These are phyloP conservation scores for Boletus huronensis DNA, from an alignment of 768 basidiomycete species.

Conservation along the genomic window DNA sequence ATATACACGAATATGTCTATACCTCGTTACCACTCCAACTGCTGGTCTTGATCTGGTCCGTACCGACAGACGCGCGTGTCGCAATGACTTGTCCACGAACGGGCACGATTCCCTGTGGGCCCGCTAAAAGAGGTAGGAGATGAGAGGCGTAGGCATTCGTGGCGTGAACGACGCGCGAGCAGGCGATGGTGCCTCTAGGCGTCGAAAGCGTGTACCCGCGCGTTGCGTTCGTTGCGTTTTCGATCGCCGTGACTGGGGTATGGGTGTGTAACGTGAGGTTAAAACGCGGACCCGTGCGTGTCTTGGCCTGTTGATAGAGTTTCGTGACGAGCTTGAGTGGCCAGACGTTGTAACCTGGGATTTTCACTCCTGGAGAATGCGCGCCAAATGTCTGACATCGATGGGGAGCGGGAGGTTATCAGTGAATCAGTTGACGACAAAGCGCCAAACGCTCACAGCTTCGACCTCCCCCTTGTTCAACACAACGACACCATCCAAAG, in stretches of 20 bases:
- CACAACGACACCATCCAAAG: conserved; percentile 44
- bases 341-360: conserved; percentile 66
- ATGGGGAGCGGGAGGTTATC: neutral
- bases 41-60: conserved; percentile 38
- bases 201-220: conserved; percentile 37
- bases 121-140: conserved; percentile 66
- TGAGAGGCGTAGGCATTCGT: conserved; percentile 83
- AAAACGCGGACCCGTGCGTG: conserved; percentile 27
- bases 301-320: conserved; percentile 47
- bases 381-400: conserved; percentile 32
- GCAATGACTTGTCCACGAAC: conserved; percentile 67
- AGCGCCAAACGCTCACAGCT: conserved; percentile 34
- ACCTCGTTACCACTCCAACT: conserved; percentile 47
- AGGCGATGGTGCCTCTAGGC: conserved; percentile 58
- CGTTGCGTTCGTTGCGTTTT: neutral
- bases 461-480: conserved; percentile 45
- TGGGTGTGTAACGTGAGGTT: conserved; percentile 63
- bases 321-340: conserved; percentile 77
- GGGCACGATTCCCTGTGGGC: conserved; percentile 56
- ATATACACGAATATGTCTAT: neutral
- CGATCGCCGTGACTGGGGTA: conserved; percentile 60
- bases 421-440: neutral
- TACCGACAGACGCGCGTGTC: conserved; percentile 38
- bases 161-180: conserved; percentile 73
- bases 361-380: conserved; percentile 48